Percentiles rank a stretch among this genome's conserved stretches.
Conservation (phyloP, 176 grass and related monocot genomes). For the Triticum turgidum region DNA sequence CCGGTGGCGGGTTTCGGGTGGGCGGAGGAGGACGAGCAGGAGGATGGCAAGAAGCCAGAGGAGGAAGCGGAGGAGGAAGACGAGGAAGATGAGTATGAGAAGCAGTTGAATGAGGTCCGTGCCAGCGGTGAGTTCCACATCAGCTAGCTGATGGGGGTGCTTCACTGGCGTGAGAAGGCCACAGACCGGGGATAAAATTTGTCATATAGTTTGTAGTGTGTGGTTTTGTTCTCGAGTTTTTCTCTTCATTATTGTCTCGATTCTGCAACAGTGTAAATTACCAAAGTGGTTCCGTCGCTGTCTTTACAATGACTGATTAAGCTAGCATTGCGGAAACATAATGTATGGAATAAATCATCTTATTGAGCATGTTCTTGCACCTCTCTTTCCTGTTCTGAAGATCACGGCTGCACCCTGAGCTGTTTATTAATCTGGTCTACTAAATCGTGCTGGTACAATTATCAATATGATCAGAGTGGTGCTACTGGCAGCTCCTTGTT, state of each 20-base stretch:
- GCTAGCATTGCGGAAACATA: conserved; percentile 43
- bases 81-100: conserved; percentile 73
- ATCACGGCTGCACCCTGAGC: neutral
- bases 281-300: conserved; percentile 37
- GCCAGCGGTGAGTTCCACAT: conserved; percentile 61
- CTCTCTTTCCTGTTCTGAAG: neutral
- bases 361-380: conserved; percentile 25
- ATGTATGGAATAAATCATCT: conserved; percentile 55
- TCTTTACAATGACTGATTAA: conserved; percentile 39
- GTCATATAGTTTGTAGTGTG: conserved; percentile 21
- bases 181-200: conserved; percentile 13
- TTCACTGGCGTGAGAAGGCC: neutral
- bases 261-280: conserved; percentile 58
- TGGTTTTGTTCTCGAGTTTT: conserved; percentile 34
- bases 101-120: conserved; percentile 69
- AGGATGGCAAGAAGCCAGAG: conserved; percentile 53
- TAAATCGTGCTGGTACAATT: neutral
- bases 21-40: conserved; percentile 70
- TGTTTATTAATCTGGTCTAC: neutral
- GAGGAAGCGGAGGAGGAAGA: conserved; percentile 52
- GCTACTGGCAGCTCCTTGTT: neutral
- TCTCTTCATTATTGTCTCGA: conserved; percentile 31
- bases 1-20: conserved; percentile 50
- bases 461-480: neutral
- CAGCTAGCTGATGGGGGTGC: conserved; percentile 30